A percentile compares a stretch with the other conserved stretches of the same genome.
Evolutionary conservation across 2,329 filamentous ascomycete species (phyloP).

Genomic region (Aspergillus candidus): DNA sequence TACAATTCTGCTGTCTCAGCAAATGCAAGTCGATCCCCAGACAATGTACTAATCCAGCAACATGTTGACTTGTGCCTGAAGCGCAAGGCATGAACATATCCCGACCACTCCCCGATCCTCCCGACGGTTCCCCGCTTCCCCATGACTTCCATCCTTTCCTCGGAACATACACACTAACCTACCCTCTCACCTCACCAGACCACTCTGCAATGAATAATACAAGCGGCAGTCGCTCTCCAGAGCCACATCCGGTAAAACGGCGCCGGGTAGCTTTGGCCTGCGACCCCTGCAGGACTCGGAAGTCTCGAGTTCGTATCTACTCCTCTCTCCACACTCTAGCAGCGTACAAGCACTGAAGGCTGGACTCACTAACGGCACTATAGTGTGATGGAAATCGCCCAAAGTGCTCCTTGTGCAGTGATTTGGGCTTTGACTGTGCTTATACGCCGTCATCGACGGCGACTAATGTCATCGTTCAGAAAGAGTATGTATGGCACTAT

Average conservation of each 20-base stretch:
- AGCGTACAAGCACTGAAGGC: neutral
- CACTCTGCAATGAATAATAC: neutral
- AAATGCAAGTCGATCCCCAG: too few relatives aligned
- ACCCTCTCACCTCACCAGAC: neutral
- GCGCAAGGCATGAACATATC: too few relatives aligned
- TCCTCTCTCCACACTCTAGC: too few relatives aligned
- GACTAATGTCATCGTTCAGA: slow-evolving; percentile 37
- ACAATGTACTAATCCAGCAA: too few relatives aligned
- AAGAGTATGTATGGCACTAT: slow-evolving; percentile 25
- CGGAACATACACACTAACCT: too few relatives aligned
- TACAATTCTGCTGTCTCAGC: too few relatives aligned
- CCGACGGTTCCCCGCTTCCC: too few relatives aligned
- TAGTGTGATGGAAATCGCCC: slow-evolving; percentile 42
- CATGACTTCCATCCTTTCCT: too few relatives aligned
- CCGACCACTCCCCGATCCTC: too few relatives aligned
- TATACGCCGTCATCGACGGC: slow-evolving; percentile 35
- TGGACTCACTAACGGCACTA: neutral
- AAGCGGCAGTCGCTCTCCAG: neutral
- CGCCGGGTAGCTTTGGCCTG: slow-evolving; percentile 37
- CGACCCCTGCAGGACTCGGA: slow-evolving; percentile 32
- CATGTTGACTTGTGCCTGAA: too few relatives aligned
- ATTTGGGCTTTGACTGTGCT: slow-evolving; percentile 40
- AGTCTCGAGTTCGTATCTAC: slow-evolving; percentile 14
- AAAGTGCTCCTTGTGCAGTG: slow-evolving; percentile 38
- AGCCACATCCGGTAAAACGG: slow-evolving; percentile 22